Evolutionary conservation across 106 monocot genomes (phyloP), one percentile per base, ranked within the genome.

Genomic region (Dendrobium huoshanense): DNA sequence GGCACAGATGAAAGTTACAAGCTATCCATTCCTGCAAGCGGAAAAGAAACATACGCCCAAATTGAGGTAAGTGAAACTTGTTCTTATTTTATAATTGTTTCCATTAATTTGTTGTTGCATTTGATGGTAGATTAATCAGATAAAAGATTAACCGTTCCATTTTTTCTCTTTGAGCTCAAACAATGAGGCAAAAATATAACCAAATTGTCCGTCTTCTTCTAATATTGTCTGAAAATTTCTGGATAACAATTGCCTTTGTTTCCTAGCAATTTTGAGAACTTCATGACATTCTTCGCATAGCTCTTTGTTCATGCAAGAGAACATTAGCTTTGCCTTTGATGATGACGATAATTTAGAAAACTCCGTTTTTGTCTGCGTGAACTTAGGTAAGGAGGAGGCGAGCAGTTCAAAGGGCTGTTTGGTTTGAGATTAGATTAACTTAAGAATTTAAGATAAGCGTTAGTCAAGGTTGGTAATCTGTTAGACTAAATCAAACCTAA

Each of bases 1-100:
- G 92, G 94, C 3, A 54, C 84, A 54, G 94, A 97, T 81, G 96
- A 97, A 77, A 92, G 92, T 59, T 97, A 97, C 78, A 86, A 83
- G 42, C 67, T 97, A 51, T 84, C 76, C 22, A 75, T 97, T 31
- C 96, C 96, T 41, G 81, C 83, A 79, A 75, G 40, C 79, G 92
- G 85, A 55, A 65, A 80, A 80, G 80, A 81, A 11, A 29, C 86
- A 17, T 86, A 85, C 48, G 96, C 84, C 44, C 64, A 79, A 72
- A 91, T 97, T 75, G 82, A 97, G 92, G 96, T 97, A 41, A 43
- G 77, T 82, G 25, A 40, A 79, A n/a, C 20, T 0, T 58, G 1
- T 55, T 37, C 18, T 7, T 17, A 19, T 56, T 78, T 77, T 27
- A 27, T 25, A 65, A 65, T 22, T 65, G 64, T 9, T 65, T 0